Base-by-base conservation (phyloP, 1,139 yeast species). In the Pichia sp. region DNA sequence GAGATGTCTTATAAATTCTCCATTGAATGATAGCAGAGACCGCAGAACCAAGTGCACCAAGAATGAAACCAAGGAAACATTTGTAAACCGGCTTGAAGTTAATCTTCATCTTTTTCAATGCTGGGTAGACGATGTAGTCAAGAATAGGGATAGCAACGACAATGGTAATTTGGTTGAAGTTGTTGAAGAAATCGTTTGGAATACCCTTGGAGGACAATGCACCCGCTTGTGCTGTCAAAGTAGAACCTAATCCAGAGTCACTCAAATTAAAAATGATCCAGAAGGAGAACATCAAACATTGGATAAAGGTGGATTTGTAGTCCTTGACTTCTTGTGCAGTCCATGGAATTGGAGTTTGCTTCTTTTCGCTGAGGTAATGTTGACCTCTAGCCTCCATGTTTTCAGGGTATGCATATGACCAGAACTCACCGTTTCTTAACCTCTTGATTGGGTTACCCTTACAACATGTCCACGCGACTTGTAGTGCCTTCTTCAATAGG, bases 11-110 rank as follows among this genome's bases (percentile, higher is more conserved):
- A 62, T 85, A 85, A 48, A 86, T 78, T 58, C 67, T 71, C 59
- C 78, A 76, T 64, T 86, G 95, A 48, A 83, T 69, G 30, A 85
- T 81, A 18, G 94, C 91, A 38, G 93, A 91, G 56, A 80, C 81
- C 35, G 76, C 72, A 79, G 83, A 81, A 27, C 94, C 69, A 28
- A 67, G 53, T 8, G 86, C 60, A 40, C 79, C 88, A 45, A 82
- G 66, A 62, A 81, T 62, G 66, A 85, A 85, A 20, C 96, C 95
- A 47, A 67, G 63, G 57, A 71, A 70, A 48, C 84, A 83, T 37
- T 50, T 51, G 15, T 32, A 40, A 11, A 44, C 47, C 4, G 42
- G 37, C 30, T 42, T 48, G 32, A 49, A 41, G 30, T 77, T 75
- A 37, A 83, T 76, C 47, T 59, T 60, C 41, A 52, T 55, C 53